These are phyloP conservation scores for Glycine tomentella DNA, from an alignment of 306 rosid genomes.

Conservation along the genomic window DNA sequence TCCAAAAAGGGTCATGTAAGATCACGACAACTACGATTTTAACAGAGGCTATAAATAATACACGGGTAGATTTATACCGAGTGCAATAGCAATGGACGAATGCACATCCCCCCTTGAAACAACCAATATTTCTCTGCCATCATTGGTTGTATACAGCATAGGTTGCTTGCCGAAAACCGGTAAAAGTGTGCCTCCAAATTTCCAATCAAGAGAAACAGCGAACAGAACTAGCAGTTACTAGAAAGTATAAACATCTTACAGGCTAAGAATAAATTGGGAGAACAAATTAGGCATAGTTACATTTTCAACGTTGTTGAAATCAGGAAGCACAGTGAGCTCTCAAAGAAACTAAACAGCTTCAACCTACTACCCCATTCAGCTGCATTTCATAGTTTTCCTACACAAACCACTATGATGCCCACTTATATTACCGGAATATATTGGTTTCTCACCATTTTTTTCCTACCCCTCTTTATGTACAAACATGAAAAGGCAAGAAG, in stretches of 20 bases:
- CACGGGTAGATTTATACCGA: background rate
- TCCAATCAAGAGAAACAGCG: too few species aligned
- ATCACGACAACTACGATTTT: background rate
- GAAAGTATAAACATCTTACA: constrained; percentile 39
- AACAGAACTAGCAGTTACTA: constrained; percentile 5
- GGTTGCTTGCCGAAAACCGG: background rate
- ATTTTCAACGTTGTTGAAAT: constrained; percentile 51
- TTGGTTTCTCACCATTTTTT: constrained; percentile 52
- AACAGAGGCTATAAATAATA: background rate
- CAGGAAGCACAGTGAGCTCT: constrained; percentile 62
- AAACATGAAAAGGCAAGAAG: constrained; percentile 64
- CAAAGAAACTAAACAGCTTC: constrained; percentile 58
- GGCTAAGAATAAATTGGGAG: constrained; percentile 50
- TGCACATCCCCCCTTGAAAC: background rate
- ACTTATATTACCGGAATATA: constrained; percentile 47
- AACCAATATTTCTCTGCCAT: constrained; percentile 2
- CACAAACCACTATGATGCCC: constrained; percentile 49
- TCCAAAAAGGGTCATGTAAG: background rate
- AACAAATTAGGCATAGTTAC: constrained; percentile 53
- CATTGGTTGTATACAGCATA: background rate
- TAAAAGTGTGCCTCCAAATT: constrained; percentile 18
- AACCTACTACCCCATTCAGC: constrained; percentile 61
- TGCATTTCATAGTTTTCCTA: constrained; percentile 54
- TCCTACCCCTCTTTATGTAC: constrained; percentile 81
- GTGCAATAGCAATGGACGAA: background rate